Percentiles rank a stretch among this genome's conserved stretches.
These are phyloP conservation scores for Ogataea trehaloabstinens DNA, from an alignment of 805 yeast species.

Conservation along the genomic window DNA sequence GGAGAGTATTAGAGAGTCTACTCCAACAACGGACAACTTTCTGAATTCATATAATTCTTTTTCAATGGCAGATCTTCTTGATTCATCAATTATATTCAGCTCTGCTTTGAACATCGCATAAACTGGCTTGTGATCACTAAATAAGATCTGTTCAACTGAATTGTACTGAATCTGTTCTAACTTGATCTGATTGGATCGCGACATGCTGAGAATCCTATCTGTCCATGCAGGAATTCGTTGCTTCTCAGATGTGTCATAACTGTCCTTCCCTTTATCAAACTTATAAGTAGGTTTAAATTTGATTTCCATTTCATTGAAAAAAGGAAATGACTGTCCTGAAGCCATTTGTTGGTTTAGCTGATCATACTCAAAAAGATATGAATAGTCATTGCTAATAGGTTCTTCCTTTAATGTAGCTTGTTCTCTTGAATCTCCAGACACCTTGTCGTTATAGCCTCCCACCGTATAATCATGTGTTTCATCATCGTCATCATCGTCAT, in stretches of 20 bases:
- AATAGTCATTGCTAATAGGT: constrained; percentile 19
- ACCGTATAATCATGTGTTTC: neutral
- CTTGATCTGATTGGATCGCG: constrained; percentile 52
- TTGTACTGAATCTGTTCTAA: constrained; percentile 61
- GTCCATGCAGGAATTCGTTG: constrained; percentile 97
- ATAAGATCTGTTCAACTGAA: constrained; percentile 51
- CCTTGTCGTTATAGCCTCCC: neutral
- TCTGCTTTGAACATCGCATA: constrained; percentile 64
- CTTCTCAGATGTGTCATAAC: constrained; percentile 88
- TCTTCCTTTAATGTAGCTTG: neutral
- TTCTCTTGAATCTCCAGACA: neutral
- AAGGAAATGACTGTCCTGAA: constrained; percentile 74
- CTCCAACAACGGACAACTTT: constrained; percentile 42
- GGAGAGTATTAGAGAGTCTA: constrained; percentile 29
- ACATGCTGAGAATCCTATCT: constrained; percentile 70
- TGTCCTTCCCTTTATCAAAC: constrained; percentile 80
- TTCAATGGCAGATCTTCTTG: constrained; percentile 46
- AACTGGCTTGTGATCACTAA: constrained; percentile 93
- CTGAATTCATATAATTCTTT: constrained; percentile 53
- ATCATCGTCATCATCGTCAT: constrained; percentile 11
- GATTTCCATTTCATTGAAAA: constrained; percentile 77
- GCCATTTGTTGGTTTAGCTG: constrained; percentile 78
- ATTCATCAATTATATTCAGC: constrained; percentile 65
- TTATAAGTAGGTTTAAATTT: constrained; percentile 90
- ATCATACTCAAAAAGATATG: constrained; percentile 61